Base-by-base conservation (phyloP, 225 moss, liverwort and hornwort genomes). In the Climacium dendroides region DNA sequence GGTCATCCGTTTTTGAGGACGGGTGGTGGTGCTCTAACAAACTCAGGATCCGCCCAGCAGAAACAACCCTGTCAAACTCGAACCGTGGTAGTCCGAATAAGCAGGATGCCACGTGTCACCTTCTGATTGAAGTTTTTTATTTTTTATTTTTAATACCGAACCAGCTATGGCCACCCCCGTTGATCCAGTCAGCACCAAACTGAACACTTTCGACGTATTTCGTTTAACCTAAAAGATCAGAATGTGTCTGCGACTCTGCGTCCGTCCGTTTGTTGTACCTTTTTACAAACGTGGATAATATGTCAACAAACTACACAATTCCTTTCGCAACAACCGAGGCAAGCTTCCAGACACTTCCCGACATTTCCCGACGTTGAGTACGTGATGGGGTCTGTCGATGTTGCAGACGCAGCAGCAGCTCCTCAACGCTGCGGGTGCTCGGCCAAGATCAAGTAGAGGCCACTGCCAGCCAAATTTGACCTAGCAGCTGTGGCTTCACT, bases 381-480 rank as follows among this genome's bases (percentile, higher is more conserved):
- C 45, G 45, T 59, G 43, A 15, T 43, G 39, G 72, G 61, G 62
- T 64, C 26, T 54, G 18, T 39, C 39, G 84, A 84, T 80, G 80
- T 65, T 79, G 83, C 79, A 79, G 83, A 62, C 20, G 57, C 58
- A 48, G 64, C 48, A 79, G 69, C 60, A 64, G 48, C 48, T 8
- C 9, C 79, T 72, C 63, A 83, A 37, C 58, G 69, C 81, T 67
- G 67, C 47, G 13, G 47, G n/a, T 29, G 57, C 39, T 63, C 41
- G 50, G 15, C 50, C 50, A 50, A 50, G 50, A 50, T 50, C 50
- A 9, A 62, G 34, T 35, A 26, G 70, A 52, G 70, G 37, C 80
- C 79, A 54, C 50, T 18, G 75, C 81, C 85, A 88, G 81, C 90
- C 90, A 45, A 81, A 34, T 61, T 88, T 85, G 90, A 90, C 87